phyloP scores from a whole-genome alignment of 23 red algal species.

The Gracilaria domingensis region DNA sequence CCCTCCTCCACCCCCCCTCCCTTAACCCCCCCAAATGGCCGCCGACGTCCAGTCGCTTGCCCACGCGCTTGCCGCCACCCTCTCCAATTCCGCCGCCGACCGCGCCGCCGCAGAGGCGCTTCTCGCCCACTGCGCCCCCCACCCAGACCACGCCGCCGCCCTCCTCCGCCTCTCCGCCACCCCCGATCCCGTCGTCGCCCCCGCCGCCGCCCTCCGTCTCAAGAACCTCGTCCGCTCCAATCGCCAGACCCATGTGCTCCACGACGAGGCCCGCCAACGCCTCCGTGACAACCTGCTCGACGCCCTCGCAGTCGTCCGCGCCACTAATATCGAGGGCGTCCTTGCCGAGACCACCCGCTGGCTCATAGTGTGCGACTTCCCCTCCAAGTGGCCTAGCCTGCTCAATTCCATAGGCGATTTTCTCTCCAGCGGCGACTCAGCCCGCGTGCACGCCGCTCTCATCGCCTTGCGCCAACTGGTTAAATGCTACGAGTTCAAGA shows the following conservation, averaged over 20 bases:
- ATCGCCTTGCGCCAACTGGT: constrained; percentile 60
- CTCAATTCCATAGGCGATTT: constrained; percentile 32
- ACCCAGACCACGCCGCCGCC: constrained; percentile 49
- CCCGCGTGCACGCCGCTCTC: constrained; percentile 56
- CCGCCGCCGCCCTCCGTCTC: constrained; percentile 76
- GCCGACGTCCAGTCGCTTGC: constrained; percentile 50
- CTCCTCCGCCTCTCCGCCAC: constrained; percentile 56
- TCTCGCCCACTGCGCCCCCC: constrained; percentile 43
- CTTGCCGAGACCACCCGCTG: constrained; percentile 72
- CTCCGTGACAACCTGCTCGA: constrained; percentile 60
- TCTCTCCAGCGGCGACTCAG: constrained; percentile 41
- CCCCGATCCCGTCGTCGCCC: constrained; percentile 56
- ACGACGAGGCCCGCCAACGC: constrained; percentile 26
- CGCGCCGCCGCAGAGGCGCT: constrained; percentile 66
- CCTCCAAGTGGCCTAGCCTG: constrained; percentile 65
- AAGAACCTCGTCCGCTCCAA: constrained; percentile 69
- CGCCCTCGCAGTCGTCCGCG: constrained; percentile 59
- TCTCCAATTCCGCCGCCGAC: constrained; percentile 58
- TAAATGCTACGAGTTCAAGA: constrained; percentile 76
- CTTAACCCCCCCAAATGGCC: background rate
- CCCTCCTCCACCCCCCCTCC: constrained; percentile 1
- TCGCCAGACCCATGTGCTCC: constrained; percentile 30
- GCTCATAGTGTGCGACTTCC: constrained; percentile 73
- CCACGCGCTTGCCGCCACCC: constrained; percentile 58
- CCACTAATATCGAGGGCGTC: constrained; percentile 58